These are phyloP conservation scores for Coemansia sp. DNA, from an alignment of 192 early-diverging fungal species.

Conservation along the genomic window DNA sequence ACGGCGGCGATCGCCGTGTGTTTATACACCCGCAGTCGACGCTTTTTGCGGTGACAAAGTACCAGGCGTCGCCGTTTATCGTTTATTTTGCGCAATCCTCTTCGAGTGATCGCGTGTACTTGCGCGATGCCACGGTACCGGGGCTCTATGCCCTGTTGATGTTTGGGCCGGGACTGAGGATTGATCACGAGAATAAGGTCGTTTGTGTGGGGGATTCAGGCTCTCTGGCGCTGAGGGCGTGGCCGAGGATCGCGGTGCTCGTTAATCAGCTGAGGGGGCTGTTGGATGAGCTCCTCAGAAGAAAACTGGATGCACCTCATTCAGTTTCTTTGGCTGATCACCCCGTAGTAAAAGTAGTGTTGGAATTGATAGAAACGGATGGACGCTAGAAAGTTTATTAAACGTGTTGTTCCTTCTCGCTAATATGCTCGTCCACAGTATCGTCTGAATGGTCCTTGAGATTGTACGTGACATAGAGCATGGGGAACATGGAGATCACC, in stretches of 20 bases:
- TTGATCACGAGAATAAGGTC: conserved; percentile 69
- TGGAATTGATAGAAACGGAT: conserved; percentile 36
- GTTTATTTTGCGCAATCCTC: conserved; percentile 61
- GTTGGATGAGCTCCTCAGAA: conserved; percentile 66
- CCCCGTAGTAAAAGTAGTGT: conserved; percentile 28
- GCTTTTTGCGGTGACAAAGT: conserved; percentile 62
- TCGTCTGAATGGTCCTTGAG: conserved; percentile 52
- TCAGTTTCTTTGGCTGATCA: conserved; percentile 45
- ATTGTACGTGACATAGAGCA: conserved; percentile 49
- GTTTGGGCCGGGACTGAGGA: conserved; percentile 76
- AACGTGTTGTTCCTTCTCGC: not conserved
- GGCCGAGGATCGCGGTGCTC: conserved; percentile 69
- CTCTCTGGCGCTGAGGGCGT: conserved; percentile 68
- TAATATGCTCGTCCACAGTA: not conserved
- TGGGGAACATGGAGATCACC: conserved; percentile 51
- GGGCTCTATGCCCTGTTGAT: conserved; percentile 72
- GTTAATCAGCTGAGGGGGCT: conserved; percentile 72
- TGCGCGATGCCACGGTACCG: conserved; percentile 61
- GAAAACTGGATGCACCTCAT: conserved; percentile 69
- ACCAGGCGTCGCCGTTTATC: conserved; percentile 59
- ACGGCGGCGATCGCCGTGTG: conserved; percentile 59
- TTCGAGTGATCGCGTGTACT: conserved; percentile 24
- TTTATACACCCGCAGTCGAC: conserved; percentile 86
- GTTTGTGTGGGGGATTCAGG: conserved; percentile 58
- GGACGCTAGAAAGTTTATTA: conserved; percentile 1